Conservation (phyloP, 2,329 filamentous ascomycete genomes). For the Trichoderma sp. region DNA sequence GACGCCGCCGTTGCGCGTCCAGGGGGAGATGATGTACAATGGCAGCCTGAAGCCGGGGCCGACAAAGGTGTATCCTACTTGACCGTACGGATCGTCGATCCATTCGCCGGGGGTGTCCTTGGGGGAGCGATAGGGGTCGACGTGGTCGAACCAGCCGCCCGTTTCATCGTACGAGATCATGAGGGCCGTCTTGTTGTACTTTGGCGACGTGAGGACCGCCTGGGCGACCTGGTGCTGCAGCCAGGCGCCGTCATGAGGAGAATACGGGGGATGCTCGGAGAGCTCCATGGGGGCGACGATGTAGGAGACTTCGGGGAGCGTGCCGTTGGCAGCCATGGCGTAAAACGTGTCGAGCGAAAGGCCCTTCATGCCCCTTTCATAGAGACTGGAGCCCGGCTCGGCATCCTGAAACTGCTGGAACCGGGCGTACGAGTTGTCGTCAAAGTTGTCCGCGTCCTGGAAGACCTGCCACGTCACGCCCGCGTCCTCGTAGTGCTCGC, state of each 20-base stretch:
- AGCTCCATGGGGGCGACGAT: slow-evolving; percentile 55
- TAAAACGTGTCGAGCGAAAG: slow-evolving; percentile 55
- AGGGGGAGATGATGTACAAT: slow-evolving; percentile 59
- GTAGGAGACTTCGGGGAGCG: slow-evolving; percentile 54
- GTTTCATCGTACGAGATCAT: slow-evolving; percentile 52
- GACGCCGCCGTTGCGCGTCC: slow-evolving; percentile 56
- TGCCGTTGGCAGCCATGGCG: slow-evolving; percentile 51
- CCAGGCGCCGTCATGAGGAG: slow-evolving; percentile 57
- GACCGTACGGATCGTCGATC: slow-evolving; percentile 47
- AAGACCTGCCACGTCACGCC: slow-evolving; percentile 55
- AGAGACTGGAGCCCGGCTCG: slow-evolving; percentile 43
- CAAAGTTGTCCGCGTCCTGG: slow-evolving; percentile 55
- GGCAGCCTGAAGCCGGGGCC: slow-evolving; percentile 51
- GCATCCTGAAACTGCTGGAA: slow-evolving; percentile 56
- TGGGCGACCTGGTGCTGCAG: slow-evolving; percentile 56
- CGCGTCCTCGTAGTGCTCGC: slow-evolving; percentile 51
- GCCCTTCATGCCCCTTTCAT: slow-evolving; percentile 50
- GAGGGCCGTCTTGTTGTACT: slow-evolving; percentile 52
- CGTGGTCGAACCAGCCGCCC: slow-evolving; percentile 58
- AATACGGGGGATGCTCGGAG: slow-evolving; percentile 57
- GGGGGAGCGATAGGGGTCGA: slow-evolving; percentile 54
- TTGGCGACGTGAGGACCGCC: slow-evolving; percentile 52
- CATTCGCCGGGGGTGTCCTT: slow-evolving; percentile 55
- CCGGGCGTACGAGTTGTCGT: slow-evolving; percentile 57
- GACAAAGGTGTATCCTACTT: slow-evolving; percentile 44